These are phyloP conservation scores for Aspergillus affinis DNA, from an alignment of 495 filamentous ascomycete genomes.

Conservation along the genomic window DNA sequence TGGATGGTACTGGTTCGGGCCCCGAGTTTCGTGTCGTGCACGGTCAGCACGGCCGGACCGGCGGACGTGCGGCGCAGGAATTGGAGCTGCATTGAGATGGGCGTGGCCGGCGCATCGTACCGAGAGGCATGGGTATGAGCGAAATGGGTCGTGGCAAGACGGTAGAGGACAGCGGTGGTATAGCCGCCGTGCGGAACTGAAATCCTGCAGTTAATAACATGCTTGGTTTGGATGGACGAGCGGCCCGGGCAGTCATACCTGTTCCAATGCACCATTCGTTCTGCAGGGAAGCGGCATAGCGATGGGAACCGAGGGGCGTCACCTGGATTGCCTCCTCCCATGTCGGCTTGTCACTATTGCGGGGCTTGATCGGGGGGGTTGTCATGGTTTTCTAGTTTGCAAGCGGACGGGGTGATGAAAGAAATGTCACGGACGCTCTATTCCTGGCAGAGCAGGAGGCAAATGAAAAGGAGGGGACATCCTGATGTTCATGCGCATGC, in stretches of 20 bases:
- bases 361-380: slow-evolving; percentile 20
- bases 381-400: slow-evolving; percentile 6
- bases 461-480: not conserved
- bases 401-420: not conserved
- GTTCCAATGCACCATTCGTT: slow-evolving; percentile 72
- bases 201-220: slow-evolving; percentile 7
- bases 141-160: slow-evolving; percentile 63
- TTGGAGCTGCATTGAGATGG: slow-evolving; percentile 61
- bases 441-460: slow-evolving; percentile 9
- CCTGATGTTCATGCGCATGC: not conserved
- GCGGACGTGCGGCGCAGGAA: slow-evolving; percentile 68
- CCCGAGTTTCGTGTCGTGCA: slow-evolving; percentile 74
- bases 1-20: slow-evolving; percentile 68
- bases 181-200: slow-evolving; percentile 84
- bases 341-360: slow-evolving; percentile 13
- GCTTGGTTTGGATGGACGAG: slow-evolving; percentile 7
- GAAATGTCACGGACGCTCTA: not conserved
- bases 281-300: slow-evolving; percentile 57
- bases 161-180: slow-evolving; percentile 63
- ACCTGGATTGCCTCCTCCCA: slow-evolving; percentile 62
- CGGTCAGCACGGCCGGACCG: slow-evolving; percentile 60
- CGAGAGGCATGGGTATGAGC: slow-evolving; percentile 57
- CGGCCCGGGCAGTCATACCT: slow-evolving; percentile 39
- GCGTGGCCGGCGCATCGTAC: slow-evolving; percentile 61
- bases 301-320: slow-evolving; percentile 54